phyloP scores from a whole-genome alignment of 441 rosid species.

The Arabidopsis lyrata region DNA sequence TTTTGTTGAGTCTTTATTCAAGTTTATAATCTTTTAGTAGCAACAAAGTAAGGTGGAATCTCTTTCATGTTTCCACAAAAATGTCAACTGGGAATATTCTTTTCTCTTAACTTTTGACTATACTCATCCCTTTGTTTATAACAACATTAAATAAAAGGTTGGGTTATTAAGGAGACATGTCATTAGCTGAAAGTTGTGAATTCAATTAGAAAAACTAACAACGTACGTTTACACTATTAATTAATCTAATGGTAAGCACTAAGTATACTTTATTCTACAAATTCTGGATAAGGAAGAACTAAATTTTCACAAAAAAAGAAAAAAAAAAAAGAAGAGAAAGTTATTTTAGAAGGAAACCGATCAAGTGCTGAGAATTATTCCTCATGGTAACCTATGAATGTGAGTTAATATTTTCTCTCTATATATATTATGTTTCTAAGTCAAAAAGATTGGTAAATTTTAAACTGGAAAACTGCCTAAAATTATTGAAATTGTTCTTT shows the following conservation, averaged over 20 bases:
- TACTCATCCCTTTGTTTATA: slow-evolving; percentile 7
- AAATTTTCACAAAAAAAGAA: no score
- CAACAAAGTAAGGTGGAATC: slow-evolving; percentile 39
- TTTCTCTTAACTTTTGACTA: slow-evolving; percentile 40
- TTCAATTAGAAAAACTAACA: slow-evolving; percentile 1
- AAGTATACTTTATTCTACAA: slow-evolving; percentile 20
- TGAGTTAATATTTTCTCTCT: no score
- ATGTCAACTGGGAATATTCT: slow-evolving; percentile 44
- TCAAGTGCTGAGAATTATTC: no score
- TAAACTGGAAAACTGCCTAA: no score
- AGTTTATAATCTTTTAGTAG: slow-evolving; percentile 36
- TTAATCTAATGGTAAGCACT: slow-evolving; percentile 23
- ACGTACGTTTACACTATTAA: slow-evolving; percentile 1
- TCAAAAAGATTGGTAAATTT: no score
- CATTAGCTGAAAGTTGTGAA: slow-evolving; percentile 17
- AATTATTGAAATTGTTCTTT: no score
- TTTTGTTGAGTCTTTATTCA: slow-evolving; percentile 13
- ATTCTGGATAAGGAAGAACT: slow-evolving; percentile 16
- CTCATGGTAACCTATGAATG: no score
- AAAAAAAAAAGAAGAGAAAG: no score
- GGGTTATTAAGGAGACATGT: slow-evolving; percentile 35
- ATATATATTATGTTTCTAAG: no score
- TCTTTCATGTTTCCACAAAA: slow-evolving; percentile 33
- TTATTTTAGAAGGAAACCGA: no score
- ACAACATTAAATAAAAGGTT: slow-evolving; percentile 14